Evolutionary conservation across 2,329 filamentous ascomycete species (phyloP).

Genomic region (Xylariomycetidae sp.): DNA sequence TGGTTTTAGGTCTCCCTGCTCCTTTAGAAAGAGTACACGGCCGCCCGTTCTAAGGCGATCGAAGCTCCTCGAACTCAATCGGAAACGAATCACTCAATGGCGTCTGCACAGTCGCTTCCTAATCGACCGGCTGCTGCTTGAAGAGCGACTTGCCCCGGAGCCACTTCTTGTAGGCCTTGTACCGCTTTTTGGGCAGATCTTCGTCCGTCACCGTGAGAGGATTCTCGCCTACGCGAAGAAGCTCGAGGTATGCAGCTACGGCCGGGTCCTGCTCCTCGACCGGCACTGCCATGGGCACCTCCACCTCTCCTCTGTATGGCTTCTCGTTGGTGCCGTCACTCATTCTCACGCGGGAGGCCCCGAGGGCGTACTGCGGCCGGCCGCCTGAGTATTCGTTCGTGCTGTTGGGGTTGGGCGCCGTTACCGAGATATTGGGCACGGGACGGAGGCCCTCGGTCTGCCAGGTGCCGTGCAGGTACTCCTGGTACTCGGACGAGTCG

Average conservation of each 20-base stretch:
- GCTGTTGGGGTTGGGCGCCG: conserved; percentile 21
- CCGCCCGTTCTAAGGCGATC: conserved; percentile 5
- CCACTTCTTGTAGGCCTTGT: conserved; percentile 96
- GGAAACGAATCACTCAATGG: conserved; percentile 17
- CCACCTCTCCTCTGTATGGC: too few species aligned
- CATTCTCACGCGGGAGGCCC: not conserved
- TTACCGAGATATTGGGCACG: too few species aligned
- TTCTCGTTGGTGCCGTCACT: not conserved
- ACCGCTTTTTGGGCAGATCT: conserved; percentile 85
- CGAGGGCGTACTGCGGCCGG: not conserved
- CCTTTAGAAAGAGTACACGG: too few species aligned
- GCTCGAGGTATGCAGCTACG: conserved; percentile 63
- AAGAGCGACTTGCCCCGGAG: conserved; percentile 90
- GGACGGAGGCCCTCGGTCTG: conserved; percentile 53
- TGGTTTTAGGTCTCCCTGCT: too few species aligned
- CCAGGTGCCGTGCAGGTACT: conserved; percentile 68
- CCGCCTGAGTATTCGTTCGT: not conserved
- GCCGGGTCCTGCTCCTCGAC: conserved; percentile 54
- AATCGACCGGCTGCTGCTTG: conserved; percentile 72
- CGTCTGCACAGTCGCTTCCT: conserved; percentile 22
- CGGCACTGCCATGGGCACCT: too few species aligned
- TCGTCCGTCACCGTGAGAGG: conserved; percentile 83
- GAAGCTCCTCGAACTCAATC: conserved; percentile 6
- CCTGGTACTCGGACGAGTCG: conserved; percentile 62
- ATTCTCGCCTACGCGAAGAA: conserved; percentile 71